Percentiles rank a stretch among this genome's conserved stretches.
phyloP scores from a whole-genome alignment of 2,329 filamentous ascomycete species.

The Aspergillus tamarii region DNA sequence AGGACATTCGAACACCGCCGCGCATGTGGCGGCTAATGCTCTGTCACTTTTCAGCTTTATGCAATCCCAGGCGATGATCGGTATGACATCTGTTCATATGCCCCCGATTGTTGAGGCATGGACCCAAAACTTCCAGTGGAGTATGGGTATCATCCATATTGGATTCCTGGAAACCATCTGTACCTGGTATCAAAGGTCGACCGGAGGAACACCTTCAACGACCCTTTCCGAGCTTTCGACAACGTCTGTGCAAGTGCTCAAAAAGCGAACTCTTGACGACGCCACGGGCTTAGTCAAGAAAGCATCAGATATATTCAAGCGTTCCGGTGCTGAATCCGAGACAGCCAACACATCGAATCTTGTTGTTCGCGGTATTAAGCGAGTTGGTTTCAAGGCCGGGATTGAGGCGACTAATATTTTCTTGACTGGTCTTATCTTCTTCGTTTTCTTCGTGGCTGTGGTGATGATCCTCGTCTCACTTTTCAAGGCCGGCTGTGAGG shows the following conservation, averaged over 20 bases:
- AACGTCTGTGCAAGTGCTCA: conserved; percentile 83
- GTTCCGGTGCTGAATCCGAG: conserved; percentile 56
- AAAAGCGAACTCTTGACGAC: conserved; percentile 55
- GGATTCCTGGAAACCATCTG: conserved; percentile 86
- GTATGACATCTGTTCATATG: conserved; percentile 77
- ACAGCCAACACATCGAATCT: conserved; percentile 41
- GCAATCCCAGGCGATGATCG: conserved; percentile 89
- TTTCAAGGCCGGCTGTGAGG: conserved; percentile 82
- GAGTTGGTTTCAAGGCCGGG: conserved; percentile 80
- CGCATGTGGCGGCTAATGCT: conserved; percentile 90
- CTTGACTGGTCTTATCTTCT: conserved; percentile 87
- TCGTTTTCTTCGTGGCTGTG: conserved; percentile 78
- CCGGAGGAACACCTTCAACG: conserved; percentile 80
- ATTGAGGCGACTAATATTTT: conserved; percentile 94
- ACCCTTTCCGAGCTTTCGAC: conserved; percentile 73
- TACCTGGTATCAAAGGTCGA: conserved; percentile 95
- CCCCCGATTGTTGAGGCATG: conserved; percentile 88
- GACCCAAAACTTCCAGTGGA: conserved; percentile 99
- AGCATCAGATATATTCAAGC: conserved; percentile 47
- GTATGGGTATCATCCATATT: conserved; percentile 89
- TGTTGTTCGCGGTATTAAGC: conserved; percentile 78
- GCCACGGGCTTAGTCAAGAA: conserved; percentile 29
- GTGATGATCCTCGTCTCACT: conserved; percentile 71
- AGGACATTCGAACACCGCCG: conserved; percentile 90
- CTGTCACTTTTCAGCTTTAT: conserved; percentile 94